Evolutionary conservation across 768 basidiomycete species (phyloP).

Genomic region (Tylopilus sp.): DNA sequence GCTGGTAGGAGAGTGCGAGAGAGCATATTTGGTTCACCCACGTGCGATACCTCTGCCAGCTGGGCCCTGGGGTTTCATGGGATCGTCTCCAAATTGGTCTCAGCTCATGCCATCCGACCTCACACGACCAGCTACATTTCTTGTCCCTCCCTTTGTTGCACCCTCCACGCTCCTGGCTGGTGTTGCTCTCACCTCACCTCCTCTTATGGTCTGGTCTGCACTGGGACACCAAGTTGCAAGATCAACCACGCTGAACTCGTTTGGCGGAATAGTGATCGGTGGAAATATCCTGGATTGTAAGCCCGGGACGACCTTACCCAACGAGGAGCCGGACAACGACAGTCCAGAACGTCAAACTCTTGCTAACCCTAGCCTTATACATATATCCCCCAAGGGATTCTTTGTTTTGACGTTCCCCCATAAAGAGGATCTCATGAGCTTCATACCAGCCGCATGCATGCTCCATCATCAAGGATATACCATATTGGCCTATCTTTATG

Average conservation of each 20-base stretch:
- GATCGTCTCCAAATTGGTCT: conserved; percentile 23
- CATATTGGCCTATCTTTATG: conserved; percentile 33
- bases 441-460: conserved; percentile 37
- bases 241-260: conserved; percentile 25
- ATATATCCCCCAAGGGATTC: conserved; percentile 14
- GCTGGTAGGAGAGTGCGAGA: conserved; percentile 31
- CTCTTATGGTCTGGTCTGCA: conserved; percentile 25
- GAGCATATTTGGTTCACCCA: conserved; percentile 42
- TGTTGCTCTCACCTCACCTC: conserved; percentile 15
- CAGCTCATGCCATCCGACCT: conserved; percentile 31
- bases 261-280: conserved; percentile 39
- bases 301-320: not conserved
- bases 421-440: conserved; percentile 31
- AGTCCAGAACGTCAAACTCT: not conserved
- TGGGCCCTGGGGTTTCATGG: conserved; percentile 40
- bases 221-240: conserved; percentile 26
- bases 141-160: conserved; percentile 61
- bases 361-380: not conserved
- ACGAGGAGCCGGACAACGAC: not conserved
- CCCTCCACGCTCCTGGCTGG: conserved; percentile 28
- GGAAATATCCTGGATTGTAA: conserved; percentile 7
- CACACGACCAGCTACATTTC: conserved; percentile 42
- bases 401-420: conserved; percentile 37
- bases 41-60: conserved; percentile 35
- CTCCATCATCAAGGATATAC: conserved; percentile 31